Evolutionary conservation across 2,329 filamentous ascomycete genomes (phyloP), one percentile per base, ranked within the genome.

Genomic region (Neofusicoccum kwambonambiense): DNA sequence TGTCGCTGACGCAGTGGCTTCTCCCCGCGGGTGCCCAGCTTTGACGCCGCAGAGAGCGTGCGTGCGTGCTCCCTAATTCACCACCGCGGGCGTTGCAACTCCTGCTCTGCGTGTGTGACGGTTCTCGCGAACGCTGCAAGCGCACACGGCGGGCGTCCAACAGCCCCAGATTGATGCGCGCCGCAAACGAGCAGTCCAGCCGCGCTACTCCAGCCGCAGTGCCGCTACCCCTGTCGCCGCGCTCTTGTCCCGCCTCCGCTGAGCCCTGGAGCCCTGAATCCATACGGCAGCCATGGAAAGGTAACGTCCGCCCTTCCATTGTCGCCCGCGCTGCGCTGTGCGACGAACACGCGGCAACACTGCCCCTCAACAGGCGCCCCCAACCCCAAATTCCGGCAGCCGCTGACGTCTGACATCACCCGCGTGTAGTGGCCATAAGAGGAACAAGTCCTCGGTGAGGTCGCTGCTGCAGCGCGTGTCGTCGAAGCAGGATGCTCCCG

Each of bases 401-500:
- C 56, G 56, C 56, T 60, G 56, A 60, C 56, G 61, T 63, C 37
- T 63, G 39, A 41, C 60, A 44, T 63, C 47, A 34, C 7, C 34
- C 39, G 31, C 37, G 49, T 31, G 15, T 54, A 57, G 50, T 50
- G 41, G 44, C 35, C 63, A 64, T 27, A 81, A 80, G 72, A 77
- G 80, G 65, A 76, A 75, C 73, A 78, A 78, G 70, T 77, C 75
- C 58, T 68, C 67, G 67, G 76, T 77, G 56, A 76, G 76, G 69
- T 72, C 75, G 63, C 73, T 78, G 57, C 71, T 78, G 34, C 69
- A 69, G n/a, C 70, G 72, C 50, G 75, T 75, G 22, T 75, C 74
- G 1, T 66, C 68, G 12, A 66, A 61, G 57, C 58, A 60, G 44
- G 64, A 65, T 42, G 75, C 73, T 51, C 73, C 71, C 68, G 31